Base-by-base conservation (phyloP, 352 stramenopile species). In the Pythium diclinum region DNA sequence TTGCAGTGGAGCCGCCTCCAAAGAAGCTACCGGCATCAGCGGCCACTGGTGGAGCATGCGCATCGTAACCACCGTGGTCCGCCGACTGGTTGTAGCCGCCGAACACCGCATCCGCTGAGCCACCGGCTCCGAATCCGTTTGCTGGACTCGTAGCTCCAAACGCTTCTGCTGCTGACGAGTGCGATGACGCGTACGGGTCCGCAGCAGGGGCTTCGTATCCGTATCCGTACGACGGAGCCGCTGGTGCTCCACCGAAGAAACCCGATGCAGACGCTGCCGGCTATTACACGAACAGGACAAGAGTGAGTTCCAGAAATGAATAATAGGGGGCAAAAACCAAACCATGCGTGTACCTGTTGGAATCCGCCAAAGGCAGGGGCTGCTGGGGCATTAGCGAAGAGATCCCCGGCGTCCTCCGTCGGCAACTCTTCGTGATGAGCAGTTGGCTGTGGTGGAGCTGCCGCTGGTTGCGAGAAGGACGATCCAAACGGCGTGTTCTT, bases 401-500 rank as follows among this genome's bases (percentile, higher is more conserved):
- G 54, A 61, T 84, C 72, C n/a, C 67, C 72, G 25, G 80, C 77
- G 60, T 87, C 78, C 46, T 74, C 74, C 19, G 78, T 82, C 2
- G 81, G 71, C 8, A 86, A 58, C 25, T 92, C 82, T 42, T 87
- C 59, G 10, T 61, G 47, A 6, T 21, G 1, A 51, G n/a, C 25
- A 28, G 4, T 0, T 25, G 53, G 23, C 36, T 10, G 14, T 33
- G 33, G 11, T 4, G 58, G 32, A 52, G 59, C 49, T 33, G 67
- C 42, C 17, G 63, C 61, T 52, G 46, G 46, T 11, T 28, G 46
- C 46, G 46, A 17, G 21, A 52, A 52, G 32, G 81, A 87, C 13
- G 77, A 83, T 25, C 69, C 69, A 44, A 91, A 92, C 23, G 75
- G 78, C 32, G 52, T 56, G 9, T 34, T 56, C n/a, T 88, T 89